These are phyloP conservation scores for Takashimella tepidaria DNA, from an alignment of 1,284 basidiomycete genomes.

Conservation along the genomic window DNA sequence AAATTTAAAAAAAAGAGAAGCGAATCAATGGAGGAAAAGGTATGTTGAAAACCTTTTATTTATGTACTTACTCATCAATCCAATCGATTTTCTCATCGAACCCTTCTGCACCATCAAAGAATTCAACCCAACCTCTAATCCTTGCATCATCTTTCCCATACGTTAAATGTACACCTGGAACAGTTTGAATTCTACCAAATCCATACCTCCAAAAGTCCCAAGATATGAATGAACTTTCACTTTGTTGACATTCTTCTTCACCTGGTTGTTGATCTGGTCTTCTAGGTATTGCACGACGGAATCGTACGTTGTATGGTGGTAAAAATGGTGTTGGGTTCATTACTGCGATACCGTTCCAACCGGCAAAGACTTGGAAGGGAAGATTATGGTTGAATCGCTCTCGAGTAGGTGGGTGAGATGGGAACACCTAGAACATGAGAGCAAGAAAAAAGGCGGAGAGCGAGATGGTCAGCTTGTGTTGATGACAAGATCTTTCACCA, in stretches of 20 bases:
- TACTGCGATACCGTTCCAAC: conserved; percentile 56
- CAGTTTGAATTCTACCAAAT: conserved; percentile 40
- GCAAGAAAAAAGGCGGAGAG: conserved; percentile 13
- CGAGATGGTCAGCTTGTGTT: conserved; percentile 7
- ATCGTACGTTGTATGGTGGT: conserved; percentile 39
- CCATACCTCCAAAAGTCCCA: conserved; percentile 49
- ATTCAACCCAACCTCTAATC: conserved; percentile 38
- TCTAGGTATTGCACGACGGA: conserved; percentile 33
- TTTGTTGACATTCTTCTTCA: conserved; percentile 39
- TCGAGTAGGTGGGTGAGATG: conserved; percentile 32
- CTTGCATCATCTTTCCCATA: conserved; percentile 44
- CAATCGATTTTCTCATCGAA: conserved; percentile 25
- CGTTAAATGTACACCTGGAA: conserved; percentile 42
- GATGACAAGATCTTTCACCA: conserved; percentile 16
- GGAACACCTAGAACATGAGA: conserved; percentile 33
- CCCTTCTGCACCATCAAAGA: conserved; percentile 17
- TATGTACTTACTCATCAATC: conserved; percentile 34
- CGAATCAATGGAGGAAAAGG: neutral
- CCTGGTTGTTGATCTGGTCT: conserved; percentile 12
- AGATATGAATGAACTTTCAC: conserved; percentile 40
- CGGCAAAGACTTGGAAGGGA: conserved; percentile 50
- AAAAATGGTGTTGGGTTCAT: conserved; percentile 42
- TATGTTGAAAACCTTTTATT: conserved; percentile 16
- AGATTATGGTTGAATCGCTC: conserved; percentile 34
- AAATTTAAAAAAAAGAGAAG: neutral